Evolutionary conservation across 2,329 filamentous ascomycete genomes (phyloP), one percentile per base, ranked within the genome.

Genomic region (Clarireedia paspali): DNA sequence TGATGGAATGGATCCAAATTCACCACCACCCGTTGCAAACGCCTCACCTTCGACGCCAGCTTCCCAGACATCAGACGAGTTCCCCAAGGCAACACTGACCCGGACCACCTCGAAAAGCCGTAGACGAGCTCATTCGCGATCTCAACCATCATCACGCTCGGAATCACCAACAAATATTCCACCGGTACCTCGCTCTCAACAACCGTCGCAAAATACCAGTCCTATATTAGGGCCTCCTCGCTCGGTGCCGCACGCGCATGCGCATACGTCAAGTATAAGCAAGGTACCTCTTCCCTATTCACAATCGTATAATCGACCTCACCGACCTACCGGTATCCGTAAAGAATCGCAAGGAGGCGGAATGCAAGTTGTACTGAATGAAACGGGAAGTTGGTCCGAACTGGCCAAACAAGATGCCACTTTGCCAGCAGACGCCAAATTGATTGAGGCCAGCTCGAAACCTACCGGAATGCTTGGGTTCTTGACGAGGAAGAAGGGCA

Each of bases 401-500:
- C 80, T 96, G 69, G 89, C 90, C 49, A 86, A 91, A 58, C 88
- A 91, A 66, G 91, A 90, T 66, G 81, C 86, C 50, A 91, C 86
- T 3, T 75, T 92, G 40, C 82, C 84, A 1, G 78, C 81, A 0
- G 85, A 90, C 67, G 85, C 85, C 3, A 80, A 76, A 56, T 75
- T 77, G 17, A 70, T 72, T 2, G 70, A 68, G n/a, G 75, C 73
- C 57, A 76, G 73, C 62, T 75, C 79, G 57, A 73, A 80, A 62
- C 82, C 84, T n/a, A 84, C 85, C 17, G 89, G 91, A 52, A 92
- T 96, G 79, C 86, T 97, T 62, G 89, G 90, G 1, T 95, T 99
- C 70, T 77, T 97, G 59, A 89, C 82, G 62, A 80, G 91, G 66
- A 96, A 95, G 75, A 96, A 89, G 75, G 90, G 91, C 27, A 80